A percentile compares a stretch with the other conserved stretches of the same genome.
These are phyloP conservation scores for Metschnikowia borealis DNA, from an alignment of 805 yeast species.

Conservation along the genomic window DNA sequence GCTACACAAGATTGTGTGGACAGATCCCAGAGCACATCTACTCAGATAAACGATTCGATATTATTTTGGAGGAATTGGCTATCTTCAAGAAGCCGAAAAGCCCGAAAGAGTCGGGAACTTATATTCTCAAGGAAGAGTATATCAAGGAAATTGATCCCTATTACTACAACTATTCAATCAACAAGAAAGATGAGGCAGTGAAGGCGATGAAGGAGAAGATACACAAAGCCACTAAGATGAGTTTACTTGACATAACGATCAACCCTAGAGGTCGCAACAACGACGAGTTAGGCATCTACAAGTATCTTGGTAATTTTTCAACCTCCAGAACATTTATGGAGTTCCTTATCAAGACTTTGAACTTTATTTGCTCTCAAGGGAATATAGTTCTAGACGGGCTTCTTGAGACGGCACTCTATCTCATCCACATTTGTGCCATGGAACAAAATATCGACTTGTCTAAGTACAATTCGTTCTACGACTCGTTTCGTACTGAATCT, in stretches of 20 bases:
- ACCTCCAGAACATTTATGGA: conserved; percentile 49
- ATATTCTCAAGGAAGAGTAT: conserved; percentile 34
- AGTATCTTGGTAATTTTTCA: conserved; percentile 47
- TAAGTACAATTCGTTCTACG: conserved; percentile 31
- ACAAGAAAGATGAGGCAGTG: conserved; percentile 81
- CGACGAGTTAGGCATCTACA: conserved; percentile 35
- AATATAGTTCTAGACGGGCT: conserved; percentile 51
- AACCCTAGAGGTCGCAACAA: conserved; percentile 46
- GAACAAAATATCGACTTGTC: conserved; percentile 29
- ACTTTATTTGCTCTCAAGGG: conserved; percentile 32
- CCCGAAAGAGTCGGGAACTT: conserved; percentile 35
- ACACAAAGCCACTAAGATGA: conserved; percentile 34
- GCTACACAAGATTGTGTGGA: conserved; percentile 64
- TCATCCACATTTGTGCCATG: conserved; percentile 56
- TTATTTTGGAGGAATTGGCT: conserved; percentile 33
- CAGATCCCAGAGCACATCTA: conserved; percentile 74
- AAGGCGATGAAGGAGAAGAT: conserved; percentile 51
- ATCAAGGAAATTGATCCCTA: conserved; percentile 52
- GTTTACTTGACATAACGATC: conserved; percentile 49
- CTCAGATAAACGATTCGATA: conserved; percentile 69
- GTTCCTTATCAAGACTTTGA: conserved; percentile 49
- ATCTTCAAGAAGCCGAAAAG: conserved; percentile 31
- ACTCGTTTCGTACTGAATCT: conserved; percentile 4
- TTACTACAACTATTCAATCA: conserved; percentile 71
- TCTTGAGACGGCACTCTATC: conserved; percentile 56